phyloP scores from a whole-genome alignment of 2,329 filamentous ascomycete genomes.

The Diaporthe humulicola region DNA sequence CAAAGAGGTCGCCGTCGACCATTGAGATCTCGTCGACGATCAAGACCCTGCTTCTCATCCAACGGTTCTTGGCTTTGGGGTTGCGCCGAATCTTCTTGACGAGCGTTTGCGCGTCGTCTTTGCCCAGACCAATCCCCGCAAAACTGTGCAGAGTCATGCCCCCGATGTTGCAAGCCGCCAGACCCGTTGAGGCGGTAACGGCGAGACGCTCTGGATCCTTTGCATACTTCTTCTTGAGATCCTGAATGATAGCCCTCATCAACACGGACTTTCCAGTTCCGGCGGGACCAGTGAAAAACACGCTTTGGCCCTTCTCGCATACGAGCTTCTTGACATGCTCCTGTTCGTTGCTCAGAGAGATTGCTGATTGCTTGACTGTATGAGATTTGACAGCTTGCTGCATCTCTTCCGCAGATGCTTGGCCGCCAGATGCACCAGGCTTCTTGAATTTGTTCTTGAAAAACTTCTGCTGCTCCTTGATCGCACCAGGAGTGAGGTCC shows the following conservation, averaged over 20 bases:
- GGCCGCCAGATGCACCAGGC: conserved; percentile 54
- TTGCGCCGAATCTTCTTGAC: conserved; percentile 94
- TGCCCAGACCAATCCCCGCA: conserved; percentile 93
- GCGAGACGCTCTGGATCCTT: conserved; percentile 87
- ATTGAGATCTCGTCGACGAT: conserved; percentile 97
- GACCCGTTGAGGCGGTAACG: conserved; percentile 93
- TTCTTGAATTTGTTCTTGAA: conserved; percentile 74
- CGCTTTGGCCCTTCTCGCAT: conserved; percentile 83
- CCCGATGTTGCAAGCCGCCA: conserved; percentile 96
- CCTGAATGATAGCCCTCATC: conserved; percentile 89
- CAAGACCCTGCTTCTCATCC: conserved; percentile 88
- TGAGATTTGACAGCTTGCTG: conserved; percentile 56
- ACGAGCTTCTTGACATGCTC: conserved; percentile 86
- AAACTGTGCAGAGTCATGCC: conserved; percentile 97
- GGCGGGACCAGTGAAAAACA: conserved; percentile 98
- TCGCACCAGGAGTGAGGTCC: conserved; percentile 80
- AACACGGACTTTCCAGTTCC: conserved; percentile 97
- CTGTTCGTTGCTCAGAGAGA: conserved; percentile 89
- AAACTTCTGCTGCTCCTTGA: conserved; percentile 84
- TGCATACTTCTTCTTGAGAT: conserved; percentile 81
- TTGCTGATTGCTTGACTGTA: conserved; percentile 59
- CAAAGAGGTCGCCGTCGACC: conserved; percentile 97
- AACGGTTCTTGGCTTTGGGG: conserved; percentile 87
- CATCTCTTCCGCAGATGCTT: conserved; percentile 60
- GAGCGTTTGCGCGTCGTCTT: conserved; percentile 83